Conservation (phyloP, 2,329 filamentous ascomycete species). For the Hymenoscyphus scutula region DNA sequence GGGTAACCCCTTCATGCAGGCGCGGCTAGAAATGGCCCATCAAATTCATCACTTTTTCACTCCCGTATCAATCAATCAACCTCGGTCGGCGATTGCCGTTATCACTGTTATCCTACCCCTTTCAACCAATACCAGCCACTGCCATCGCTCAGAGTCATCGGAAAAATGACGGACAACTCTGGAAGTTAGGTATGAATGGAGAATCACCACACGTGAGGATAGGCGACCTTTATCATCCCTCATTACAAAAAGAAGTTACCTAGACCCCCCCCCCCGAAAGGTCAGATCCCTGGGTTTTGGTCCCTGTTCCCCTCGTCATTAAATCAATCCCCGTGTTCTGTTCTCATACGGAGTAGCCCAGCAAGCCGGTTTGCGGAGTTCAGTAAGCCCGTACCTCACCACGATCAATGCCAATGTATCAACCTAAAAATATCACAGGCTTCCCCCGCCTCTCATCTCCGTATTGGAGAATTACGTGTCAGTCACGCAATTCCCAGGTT, state of each 20-base stretch:
- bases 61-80: background rate
- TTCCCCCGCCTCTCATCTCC: background rate
- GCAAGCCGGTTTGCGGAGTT: background rate
- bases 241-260: background rate
- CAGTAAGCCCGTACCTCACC: background rate
- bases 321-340: no score
- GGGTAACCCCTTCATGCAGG: slow-evolving; percentile 5
- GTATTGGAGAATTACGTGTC: background rate
- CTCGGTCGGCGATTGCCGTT: background rate
- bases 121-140: background rate
- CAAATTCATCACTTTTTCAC: background rate
- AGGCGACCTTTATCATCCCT: background rate
- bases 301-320: no score
- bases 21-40: slow-evolving; percentile 5
- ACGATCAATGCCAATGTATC: background rate
- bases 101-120: background rate
- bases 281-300: no score
- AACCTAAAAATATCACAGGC: background rate
- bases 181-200: background rate
- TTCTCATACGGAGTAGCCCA: no score
- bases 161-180: background rate
- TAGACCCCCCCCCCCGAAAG: no score
- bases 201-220: background rate
- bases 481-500: background rate
- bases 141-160: background rate